A percentile compares a stretch with the other conserved stretches of the same genome.
Conservation (phyloP, 176 grass and related monocot genomes). For the Rhynchospora pubera region DNA sequence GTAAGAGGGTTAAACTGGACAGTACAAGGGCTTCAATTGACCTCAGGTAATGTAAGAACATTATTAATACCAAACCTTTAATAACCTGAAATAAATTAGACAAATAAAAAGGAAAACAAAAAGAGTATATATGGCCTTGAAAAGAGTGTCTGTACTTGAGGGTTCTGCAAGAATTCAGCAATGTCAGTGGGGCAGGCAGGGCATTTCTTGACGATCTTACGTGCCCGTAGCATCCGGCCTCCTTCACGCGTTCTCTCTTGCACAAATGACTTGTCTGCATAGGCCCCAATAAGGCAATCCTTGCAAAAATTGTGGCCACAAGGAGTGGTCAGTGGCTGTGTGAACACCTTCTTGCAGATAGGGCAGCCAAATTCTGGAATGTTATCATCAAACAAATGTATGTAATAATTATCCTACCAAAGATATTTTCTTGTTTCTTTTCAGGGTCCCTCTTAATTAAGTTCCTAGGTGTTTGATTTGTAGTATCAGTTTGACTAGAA, state of each 20-base stretch:
- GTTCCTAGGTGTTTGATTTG: neutral
- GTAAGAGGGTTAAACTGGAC: neutral
- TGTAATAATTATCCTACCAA: neutral
- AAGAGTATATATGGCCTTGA: neutral
- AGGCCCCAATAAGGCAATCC: constrained; percentile 57
- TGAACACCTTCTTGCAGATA: constrained; percentile 58
- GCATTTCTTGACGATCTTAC: constrained; percentile 82
- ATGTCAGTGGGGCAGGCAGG: constrained; percentile 82
- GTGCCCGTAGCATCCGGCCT: constrained; percentile 62
- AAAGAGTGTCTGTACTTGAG: constrained; percentile 44
- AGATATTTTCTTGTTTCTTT: neutral
- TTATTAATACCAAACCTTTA: no score
- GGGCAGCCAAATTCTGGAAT: constrained; percentile 80
- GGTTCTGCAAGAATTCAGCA: constrained; percentile 76
- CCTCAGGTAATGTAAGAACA: no score
- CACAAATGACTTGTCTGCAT: constrained; percentile 44
- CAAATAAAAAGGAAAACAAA: neutral
- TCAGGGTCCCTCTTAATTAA: neutral
- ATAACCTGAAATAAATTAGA: neutral
- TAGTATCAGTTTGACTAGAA: neutral
- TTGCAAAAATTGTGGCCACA: constrained; percentile 96
- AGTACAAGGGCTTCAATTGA: no score
- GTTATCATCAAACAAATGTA: neutral
- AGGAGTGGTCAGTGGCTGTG: constrained; percentile 68
- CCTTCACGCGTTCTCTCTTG: constrained; percentile 69